These are phyloP conservation scores for Tricholoma sp. DNA, from an alignment of 768 basidiomycete species.

Conservation along the genomic window DNA sequence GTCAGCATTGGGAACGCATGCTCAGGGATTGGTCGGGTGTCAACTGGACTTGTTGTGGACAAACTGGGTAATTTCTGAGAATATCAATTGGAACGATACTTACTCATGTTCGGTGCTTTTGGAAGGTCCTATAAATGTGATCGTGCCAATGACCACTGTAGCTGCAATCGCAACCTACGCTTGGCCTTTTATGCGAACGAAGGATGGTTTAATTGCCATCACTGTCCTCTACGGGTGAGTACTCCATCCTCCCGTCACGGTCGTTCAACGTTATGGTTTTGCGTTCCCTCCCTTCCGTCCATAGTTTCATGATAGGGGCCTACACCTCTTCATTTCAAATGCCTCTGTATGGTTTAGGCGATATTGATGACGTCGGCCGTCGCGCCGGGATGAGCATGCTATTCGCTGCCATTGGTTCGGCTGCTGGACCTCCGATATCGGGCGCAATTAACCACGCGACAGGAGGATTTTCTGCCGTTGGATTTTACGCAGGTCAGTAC, in stretches of 20 bases:
- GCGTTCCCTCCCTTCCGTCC: neutral
- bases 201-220: conserved; percentile 39
- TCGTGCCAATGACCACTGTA: conserved; percentile 45
- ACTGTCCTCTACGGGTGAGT: conserved; percentile 55
- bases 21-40: conserved; percentile 50
- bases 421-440: conserved; percentile 59
- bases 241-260: too few relatives aligned
- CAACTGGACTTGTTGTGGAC: conserved; percentile 46
- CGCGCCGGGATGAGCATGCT: conserved; percentile 52
- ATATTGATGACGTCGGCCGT: conserved; percentile 48
- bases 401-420: conserved; percentile 46
- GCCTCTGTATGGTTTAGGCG: conserved; percentile 47
- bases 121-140: conserved; percentile 53
- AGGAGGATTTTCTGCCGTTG: conserved; percentile 38
- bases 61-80: conserved; percentile 35
- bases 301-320: conserved; percentile 44
- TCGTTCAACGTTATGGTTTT: too few relatives aligned
- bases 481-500: conserved; percentile 45
- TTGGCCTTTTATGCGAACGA: conserved; percentile 53
- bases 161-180: conserved; percentile 49
- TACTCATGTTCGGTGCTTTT: neutral
- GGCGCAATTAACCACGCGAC: conserved; percentile 49
- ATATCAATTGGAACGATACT: neutral
- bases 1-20: conserved; percentile 58
- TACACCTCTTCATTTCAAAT: conserved; percentile 42